Evolutionary conservation across 495 filamentous ascomycete genomes (phyloP).

Genomic region (Penicillium turbatum): DNA sequence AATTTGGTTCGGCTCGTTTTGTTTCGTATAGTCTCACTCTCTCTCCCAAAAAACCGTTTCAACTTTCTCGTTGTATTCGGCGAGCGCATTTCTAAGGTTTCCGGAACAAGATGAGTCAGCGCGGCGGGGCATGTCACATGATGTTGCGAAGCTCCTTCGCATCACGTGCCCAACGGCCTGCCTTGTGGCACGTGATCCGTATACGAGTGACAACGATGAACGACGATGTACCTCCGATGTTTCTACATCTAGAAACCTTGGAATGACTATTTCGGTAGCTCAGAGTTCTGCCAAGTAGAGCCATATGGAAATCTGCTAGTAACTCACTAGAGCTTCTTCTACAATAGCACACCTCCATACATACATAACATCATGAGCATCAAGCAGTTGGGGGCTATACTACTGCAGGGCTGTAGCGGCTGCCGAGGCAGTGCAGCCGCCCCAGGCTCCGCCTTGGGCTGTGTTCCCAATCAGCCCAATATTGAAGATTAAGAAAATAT

Average conservation of each 20-base stretch:
- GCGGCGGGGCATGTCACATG: background rate
- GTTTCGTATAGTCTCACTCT: background rate
- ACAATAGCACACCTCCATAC: background rate
- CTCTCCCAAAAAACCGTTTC: slow-evolving; percentile 2
- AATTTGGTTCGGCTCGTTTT: background rate
- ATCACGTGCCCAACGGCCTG: background rate
- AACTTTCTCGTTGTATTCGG: slow-evolving; percentile 7
- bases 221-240: too few species aligned
- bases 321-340: background rate
- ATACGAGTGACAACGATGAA: too few species aligned
- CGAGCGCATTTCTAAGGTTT: slow-evolving; percentile 3
- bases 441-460: slow-evolving; percentile 1
- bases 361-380: background rate
- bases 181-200: background rate
- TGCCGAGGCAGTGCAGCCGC: slow-evolving; percentile 6
- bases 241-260: too few species aligned
- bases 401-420: too few species aligned
- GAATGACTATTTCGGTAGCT: too few species aligned
- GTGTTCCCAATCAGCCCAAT: background rate
- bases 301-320: background rate
- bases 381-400: background rate
- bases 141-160: background rate
- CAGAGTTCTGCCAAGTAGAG: background rate
- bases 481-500: background rate
- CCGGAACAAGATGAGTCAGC: slow-evolving; percentile 1